These are phyloP conservation scores for Akanthomyces dipterigenus DNA, from an alignment of 2,329 filamentous ascomycete genomes.

Conservation along the genomic window DNA sequence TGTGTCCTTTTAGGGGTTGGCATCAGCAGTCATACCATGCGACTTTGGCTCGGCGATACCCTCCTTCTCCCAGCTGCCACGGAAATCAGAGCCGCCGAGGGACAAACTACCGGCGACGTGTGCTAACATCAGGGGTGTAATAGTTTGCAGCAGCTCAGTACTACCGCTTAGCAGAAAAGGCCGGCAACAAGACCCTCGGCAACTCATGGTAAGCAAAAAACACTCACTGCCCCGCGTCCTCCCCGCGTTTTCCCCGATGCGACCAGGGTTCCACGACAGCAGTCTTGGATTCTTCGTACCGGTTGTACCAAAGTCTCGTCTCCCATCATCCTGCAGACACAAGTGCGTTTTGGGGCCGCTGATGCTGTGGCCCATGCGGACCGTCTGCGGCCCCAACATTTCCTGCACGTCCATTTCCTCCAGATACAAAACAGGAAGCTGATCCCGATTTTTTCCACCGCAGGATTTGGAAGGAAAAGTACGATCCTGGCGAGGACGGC, in stretches of 20 bases:
- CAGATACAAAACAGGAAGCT: background rate
- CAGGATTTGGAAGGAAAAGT: constrained; percentile 99
- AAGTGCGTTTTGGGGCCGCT: background rate
- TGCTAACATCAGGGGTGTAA: constrained; percentile 11
- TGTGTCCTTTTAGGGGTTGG: too few species aligned
- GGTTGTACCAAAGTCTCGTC: background rate
- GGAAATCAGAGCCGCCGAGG: too few species aligned
- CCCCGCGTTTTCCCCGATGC: background rate
- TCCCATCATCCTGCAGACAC: background rate
- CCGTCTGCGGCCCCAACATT: background rate
- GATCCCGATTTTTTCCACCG: constrained; percentile 1
- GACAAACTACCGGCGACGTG: too few species aligned
- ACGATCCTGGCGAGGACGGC: constrained; percentile 44
- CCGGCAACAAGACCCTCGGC: constrained; percentile 82
- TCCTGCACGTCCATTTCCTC: too few species aligned
- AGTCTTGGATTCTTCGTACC: background rate
- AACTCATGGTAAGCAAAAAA: constrained; percentile 83
- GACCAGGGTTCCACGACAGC: background rate
- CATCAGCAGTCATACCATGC: too few species aligned
- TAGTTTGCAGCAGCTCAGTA: constrained; percentile 81
- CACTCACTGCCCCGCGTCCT: background rate
- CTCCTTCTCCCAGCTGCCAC: background rate
- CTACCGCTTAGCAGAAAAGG: constrained; percentile 83
- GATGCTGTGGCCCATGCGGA: constrained; percentile 7
- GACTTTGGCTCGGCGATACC: background rate